Evolutionary conservation across 108 stramenopile genomes (phyloP).

Genomic region (Hondaea fermentalgiana): DNA sequence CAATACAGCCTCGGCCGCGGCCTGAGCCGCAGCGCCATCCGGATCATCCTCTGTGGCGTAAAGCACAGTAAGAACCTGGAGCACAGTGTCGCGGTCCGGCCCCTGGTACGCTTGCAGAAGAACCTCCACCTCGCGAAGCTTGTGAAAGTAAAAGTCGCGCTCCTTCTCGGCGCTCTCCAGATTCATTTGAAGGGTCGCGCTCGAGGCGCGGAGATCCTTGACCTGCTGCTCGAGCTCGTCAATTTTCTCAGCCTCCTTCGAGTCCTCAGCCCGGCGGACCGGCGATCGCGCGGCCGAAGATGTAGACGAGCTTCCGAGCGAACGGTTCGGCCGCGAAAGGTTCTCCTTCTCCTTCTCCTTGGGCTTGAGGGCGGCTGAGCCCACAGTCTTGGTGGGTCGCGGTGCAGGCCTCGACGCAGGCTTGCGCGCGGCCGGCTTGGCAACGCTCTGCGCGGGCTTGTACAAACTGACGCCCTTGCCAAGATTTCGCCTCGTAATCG

Average conservation of each 20-base stretch:
- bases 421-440: background rate
- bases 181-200: background rate
- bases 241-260: conserved; percentile 59
- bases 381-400: background rate
- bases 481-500: conserved; percentile 61
- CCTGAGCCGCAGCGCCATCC: conserved; percentile 8
- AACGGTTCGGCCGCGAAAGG: background rate
- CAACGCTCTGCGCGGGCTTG: conserved; percentile 20
- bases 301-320: background rate
- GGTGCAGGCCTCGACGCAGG: background rate
- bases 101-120: conserved; percentile 61
- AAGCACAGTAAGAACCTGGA: conserved; percentile 24
- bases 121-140: conserved; percentile 81
- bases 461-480: conserved; percentile 75
- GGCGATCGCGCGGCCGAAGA: conserved; percentile 22
- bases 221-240: conserved; percentile 34
- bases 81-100: conserved; percentile 8
- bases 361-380: background rate
- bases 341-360: background rate
- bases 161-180: conserved; percentile 38
- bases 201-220: background rate
- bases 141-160: conserved; percentile 92
- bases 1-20: background rate
- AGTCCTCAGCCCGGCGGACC: conserved; percentile 44
- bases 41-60: conserved; percentile 41